Evolutionary conservation across 805 yeast genomes (phyloP).

Genomic region (Candida tammaniensis): DNA sequence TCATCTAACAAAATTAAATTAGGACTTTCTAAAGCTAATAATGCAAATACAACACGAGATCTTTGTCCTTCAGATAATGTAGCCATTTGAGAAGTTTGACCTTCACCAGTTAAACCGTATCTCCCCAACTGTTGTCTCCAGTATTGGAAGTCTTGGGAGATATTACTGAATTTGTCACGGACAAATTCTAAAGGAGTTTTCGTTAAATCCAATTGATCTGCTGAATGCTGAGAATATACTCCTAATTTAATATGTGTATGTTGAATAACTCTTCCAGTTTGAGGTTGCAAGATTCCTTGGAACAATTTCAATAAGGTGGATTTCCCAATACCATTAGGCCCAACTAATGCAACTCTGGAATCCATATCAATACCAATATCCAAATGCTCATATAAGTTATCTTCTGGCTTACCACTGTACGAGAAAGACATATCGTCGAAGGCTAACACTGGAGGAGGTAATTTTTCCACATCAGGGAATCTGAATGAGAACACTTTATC

Average conservation of each 20-base stretch:
- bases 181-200: conserved; percentile 95
- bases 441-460: conserved; percentile 98
- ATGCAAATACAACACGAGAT: conserved; percentile 96
- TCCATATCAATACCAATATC: conserved; percentile 99
- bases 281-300: conserved; percentile 92
- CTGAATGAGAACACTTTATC: conserved; percentile 93
- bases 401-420: conserved; percentile 78
- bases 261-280: conserved; percentile 92
- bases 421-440: conserved; percentile 94
- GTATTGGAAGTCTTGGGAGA: conserved; percentile 98
- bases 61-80: conserved; percentile 99
- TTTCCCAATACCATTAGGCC: conserved; percentile 99
- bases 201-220: conserved; percentile 94
- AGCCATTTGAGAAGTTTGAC: conserved; percentile 98
- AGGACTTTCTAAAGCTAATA: conserved; percentile 92
- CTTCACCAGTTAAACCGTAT: conserved; percentile 98
- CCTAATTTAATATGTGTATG: conserved; percentile 98
- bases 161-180: conserved; percentile 83
- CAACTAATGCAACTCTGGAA: conserved; percentile 95
- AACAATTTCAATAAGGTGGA: conserved; percentile 92
- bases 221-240: conserved; percentile 98
- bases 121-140: conserved; percentile 98
- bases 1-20: conserved; percentile 94
- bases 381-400: conserved; percentile 84
- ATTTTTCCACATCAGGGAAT: conserved; percentile 92